Percentiles rank a stretch among this genome's conserved stretches.
Conservation (phyloP, 2,329 filamentous ascomycete genomes). For the Aspergillus glaucus region DNA sequence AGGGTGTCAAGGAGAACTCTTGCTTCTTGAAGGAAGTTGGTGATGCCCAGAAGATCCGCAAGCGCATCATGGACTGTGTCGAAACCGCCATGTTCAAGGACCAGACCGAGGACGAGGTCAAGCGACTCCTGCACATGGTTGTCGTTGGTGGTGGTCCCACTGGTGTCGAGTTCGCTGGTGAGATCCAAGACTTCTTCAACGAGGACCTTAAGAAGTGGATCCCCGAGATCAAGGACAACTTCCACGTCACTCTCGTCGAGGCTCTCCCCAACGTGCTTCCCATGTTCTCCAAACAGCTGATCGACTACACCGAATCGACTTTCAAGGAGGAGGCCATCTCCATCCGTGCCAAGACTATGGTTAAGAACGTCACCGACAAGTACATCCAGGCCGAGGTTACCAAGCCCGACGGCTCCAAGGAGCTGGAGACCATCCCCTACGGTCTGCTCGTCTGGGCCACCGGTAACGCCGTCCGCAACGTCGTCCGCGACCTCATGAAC, state of each 20-base stretch:
- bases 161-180: slow-evolving; percentile 95
- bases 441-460: slow-evolving; percentile 97
- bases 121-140: slow-evolving; percentile 96
- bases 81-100: slow-evolving; percentile 99
- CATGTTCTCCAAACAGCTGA: slow-evolving; percentile 98
- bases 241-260: slow-evolving; percentile 96
- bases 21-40: slow-evolving; percentile 98
- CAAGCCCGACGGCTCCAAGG: slow-evolving; percentile 77
- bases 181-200: slow-evolving; percentile 98
- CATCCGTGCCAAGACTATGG: slow-evolving; percentile 97
- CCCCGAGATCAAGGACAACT: slow-evolving; percentile 87
- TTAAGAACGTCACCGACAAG: slow-evolving; percentile 92
- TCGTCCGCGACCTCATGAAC: slow-evolving; percentile 85
- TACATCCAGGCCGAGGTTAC: slow-evolving; percentile 84
- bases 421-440: slow-evolving; percentile 76
- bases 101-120: slow-evolving; percentile 77
- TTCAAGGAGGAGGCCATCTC: slow-evolving; percentile 98
- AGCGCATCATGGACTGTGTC: slow-evolving; percentile 99
- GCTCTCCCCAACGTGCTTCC: slow-evolving; percentile 89
- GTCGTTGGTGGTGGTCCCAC: slow-evolving; percentile 90
- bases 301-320: slow-evolving; percentile 98
- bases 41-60: slow-evolving; percentile 92
- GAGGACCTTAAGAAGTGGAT: slow-evolving; percentile 97
- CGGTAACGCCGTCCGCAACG: slow-evolving; percentile 83
- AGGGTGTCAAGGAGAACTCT: slow-evolving; percentile 87